Evolutionary conservation across 345 rosid genomes (phyloP), one percentile per base, ranked within the genome.

Genomic region (Carallia pectinifolia): DNA sequence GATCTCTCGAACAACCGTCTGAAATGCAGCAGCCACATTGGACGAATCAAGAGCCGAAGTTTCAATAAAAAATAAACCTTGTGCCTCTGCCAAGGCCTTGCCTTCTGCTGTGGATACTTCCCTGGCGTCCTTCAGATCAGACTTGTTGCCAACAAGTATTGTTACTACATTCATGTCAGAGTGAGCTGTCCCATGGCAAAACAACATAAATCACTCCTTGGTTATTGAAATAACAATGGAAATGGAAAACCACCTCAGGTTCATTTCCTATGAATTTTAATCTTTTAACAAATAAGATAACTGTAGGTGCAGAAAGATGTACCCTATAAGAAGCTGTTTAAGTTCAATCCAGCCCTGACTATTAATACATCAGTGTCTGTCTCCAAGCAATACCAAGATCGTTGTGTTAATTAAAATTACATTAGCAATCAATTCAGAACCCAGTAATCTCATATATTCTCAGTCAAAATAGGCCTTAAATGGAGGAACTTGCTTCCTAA

Each of bases 41-140:
- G 67, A 48, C 0, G 73, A 70, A 53, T 70, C 73, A 18, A 70
- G 73, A 33, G 73, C 73, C 16, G 73, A 70, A 15, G 73, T 70
- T 50, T 70, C 73, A 58, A 70, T 70, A 10, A 70, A 70, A 27
- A 70, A 70, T 47, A 70, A 50, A 17, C 73, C 73, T 47, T 70
- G 66, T 52, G 66, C 61, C 58, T 70, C 73, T 50, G 73, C 73
- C 59, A 70, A 61, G 13, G 61, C 31, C 44, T 70, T 70, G 48
- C 73, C 73, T 61, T 70, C 73, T 48, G 66, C 73, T 4, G 60
- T 61, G 16, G 66, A 17, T 27, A 70, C 73, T 31, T 70, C 73
- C 18, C 73, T 48, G 31, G 66, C 66, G 16, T 70, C 66, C 52
- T 70, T 61, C 29, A 70, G 66, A 52, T 70, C 73, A 52, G 66